These are phyloP conservation scores for Pouteria glomerata DNA, from an alignment of 148 eudicot genomes.

Conservation along the genomic window DNA sequence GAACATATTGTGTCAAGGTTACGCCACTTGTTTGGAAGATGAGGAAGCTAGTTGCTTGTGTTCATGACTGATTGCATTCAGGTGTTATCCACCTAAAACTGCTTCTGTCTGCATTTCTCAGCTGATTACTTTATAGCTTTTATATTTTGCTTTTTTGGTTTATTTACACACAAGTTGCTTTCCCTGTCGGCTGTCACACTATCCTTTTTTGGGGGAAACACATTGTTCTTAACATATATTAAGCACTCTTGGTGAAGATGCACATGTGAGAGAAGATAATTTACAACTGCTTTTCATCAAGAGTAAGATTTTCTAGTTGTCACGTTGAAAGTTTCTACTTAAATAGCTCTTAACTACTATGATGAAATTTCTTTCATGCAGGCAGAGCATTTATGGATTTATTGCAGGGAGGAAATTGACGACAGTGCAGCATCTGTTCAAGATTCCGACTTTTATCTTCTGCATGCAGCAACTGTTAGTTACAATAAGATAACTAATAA, in stretches of 20 bases:
- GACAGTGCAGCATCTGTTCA: slow-evolving; percentile 7
- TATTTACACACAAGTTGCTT: too few species aligned
- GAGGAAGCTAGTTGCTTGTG: not conserved
- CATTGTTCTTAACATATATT: too few species aligned
- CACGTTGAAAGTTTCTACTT: too few species aligned
- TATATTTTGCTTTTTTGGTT: too few species aligned
- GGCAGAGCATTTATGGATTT: slow-evolving; percentile 36
- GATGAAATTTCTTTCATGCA: slow-evolving; percentile 22
- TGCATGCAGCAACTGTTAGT: slow-evolving; percentile 8
- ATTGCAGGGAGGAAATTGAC: slow-evolving; percentile 30
- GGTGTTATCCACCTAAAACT: too few species aligned
- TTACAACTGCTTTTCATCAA: not conserved
- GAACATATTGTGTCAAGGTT: not conserved
- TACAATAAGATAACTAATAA: not conserved
- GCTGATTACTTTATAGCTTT: too few species aligned
- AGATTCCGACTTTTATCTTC: slow-evolving; percentile 19
- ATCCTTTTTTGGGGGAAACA: too few species aligned
- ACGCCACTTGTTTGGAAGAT: not conserved
- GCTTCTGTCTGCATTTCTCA: too few species aligned
- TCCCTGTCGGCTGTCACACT: too few species aligned
- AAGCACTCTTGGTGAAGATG: too few species aligned
- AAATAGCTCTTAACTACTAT: not conserved
- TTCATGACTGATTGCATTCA: too few species aligned
- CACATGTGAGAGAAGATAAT: not conserved
- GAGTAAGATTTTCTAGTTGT: too few species aligned